A percentile compares a stretch with the other conserved stretches of the same genome.
Evolutionary conservation across 768 basidiomycete species (phyloP).

Genomic region (Boletus coccyginus): DNA sequence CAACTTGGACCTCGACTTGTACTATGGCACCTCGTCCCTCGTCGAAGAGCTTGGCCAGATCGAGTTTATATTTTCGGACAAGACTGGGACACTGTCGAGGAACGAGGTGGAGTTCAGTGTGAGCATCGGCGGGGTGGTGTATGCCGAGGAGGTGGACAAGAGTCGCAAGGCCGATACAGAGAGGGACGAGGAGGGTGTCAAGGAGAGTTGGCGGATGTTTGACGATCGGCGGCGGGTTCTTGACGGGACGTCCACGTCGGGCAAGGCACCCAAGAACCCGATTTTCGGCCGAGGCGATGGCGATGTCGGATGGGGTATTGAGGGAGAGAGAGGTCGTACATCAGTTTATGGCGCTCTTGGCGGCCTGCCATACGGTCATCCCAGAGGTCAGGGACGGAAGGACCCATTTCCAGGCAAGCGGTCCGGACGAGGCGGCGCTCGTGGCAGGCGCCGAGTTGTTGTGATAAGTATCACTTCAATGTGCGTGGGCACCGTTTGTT

Average conservation of each 20-base stretch:
- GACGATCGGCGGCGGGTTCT: slow-evolving; percentile 61
- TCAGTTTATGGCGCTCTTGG: too few species aligned
- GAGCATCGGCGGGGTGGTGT: slow-evolving; percentile 83
- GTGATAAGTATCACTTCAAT: too few species aligned
- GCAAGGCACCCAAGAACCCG: slow-evolving; percentile 43
- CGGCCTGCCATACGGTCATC: too few species aligned
- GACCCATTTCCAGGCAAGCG: too few species aligned
- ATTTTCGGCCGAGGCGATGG: slow-evolving; percentile 50
- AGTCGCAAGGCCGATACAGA: slow-evolving; percentile 59
- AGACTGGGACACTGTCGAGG: too few species aligned
- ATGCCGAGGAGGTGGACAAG: slow-evolving; percentile 91
- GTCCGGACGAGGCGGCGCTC: too few species aligned
- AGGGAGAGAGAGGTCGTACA: slow-evolving; percentile 50
- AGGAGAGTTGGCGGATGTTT: slow-evolving; percentile 76
- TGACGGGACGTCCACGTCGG: slow-evolving; percentile 33
- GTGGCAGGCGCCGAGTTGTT: too few species aligned
- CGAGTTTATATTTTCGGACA: too few species aligned
- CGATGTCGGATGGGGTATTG: neutral
- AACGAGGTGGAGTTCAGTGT: slow-evolving; percentile 99
- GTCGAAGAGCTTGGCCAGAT: too few species aligned
- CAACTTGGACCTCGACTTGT: slow-evolving; percentile 98
- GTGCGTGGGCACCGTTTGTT: too few species aligned
- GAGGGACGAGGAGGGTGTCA: slow-evolving; percentile 38
- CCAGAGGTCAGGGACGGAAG: too few species aligned
- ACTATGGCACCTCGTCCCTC: slow-evolving; percentile 96